These are phyloP conservation scores for Acacia pycnantha DNA, from an alignment of 331 rosid genomes.

Conservation along the genomic window DNA sequence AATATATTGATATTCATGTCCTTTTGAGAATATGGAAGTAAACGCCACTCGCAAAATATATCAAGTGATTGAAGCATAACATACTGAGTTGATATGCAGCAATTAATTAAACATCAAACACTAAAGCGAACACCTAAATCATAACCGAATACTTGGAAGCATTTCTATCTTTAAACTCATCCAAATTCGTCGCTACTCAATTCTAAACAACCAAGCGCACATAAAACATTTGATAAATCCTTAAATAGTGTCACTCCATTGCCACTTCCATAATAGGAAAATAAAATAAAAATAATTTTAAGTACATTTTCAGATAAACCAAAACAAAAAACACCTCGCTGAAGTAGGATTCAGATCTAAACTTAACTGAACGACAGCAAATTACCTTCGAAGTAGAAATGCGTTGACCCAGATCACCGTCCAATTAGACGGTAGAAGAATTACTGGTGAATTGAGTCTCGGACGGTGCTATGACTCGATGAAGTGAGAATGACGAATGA, in stretches of 20 bases:
- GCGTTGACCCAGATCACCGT: too few species aligned
- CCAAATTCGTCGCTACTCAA: neutral
- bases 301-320: neutral
- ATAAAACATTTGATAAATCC: neutral
- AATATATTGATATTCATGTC: too few species aligned
- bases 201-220: neutral
- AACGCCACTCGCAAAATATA: too few species aligned
- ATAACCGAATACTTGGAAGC: neutral
- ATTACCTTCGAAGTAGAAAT: neutral
- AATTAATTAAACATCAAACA: constrained; percentile 33
- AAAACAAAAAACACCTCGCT: neutral
- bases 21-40: too few species aligned
- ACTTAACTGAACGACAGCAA: neutral
- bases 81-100: neutral
- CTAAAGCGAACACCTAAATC: constrained; percentile 11
- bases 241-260: neutral
- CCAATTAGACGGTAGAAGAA: too few species aligned
- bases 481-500: too few species aligned
- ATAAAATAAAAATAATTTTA: neutral
- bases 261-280: neutral
- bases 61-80: neutral
- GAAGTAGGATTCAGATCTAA: neutral
- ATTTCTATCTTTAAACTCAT: neutral
- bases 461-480: too few species aligned
- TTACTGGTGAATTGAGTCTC: too few species aligned